Conservation (phyloP, 805 yeast species). For the Myxozyma mucilagina region DNA sequence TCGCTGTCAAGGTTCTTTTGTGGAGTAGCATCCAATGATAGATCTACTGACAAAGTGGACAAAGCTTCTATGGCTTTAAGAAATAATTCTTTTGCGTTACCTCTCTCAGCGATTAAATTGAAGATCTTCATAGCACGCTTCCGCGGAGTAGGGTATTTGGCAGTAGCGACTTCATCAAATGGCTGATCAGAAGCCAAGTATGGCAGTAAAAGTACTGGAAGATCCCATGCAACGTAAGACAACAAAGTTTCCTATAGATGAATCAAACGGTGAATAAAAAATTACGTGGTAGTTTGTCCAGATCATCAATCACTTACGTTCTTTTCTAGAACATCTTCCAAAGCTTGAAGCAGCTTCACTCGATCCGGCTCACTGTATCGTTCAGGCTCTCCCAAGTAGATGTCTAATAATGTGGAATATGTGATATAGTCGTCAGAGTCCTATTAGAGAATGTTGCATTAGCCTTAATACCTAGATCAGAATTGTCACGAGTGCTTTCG, state of each 20-base stretch:
- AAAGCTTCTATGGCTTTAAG: conserved; percentile 70
- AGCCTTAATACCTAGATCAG: not conserved
- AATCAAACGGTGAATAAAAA: not conserved
- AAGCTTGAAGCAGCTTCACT: conserved; percentile 47
- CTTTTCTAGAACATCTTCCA: conserved; percentile 48
- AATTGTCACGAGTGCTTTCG: not conserved
- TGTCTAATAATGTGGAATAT: conserved; percentile 70
- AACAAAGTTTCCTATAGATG: conserved; percentile 50
- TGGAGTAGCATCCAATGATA: conserved; percentile 33
- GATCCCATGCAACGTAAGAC: conserved; percentile 84
- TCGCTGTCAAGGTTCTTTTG: conserved; percentile 27
- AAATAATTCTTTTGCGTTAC: conserved; percentile 80
- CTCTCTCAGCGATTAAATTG: conserved; percentile 62
- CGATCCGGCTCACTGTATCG: conserved; percentile 54
- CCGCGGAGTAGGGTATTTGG: conserved; percentile 37
- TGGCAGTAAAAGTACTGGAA: conserved; percentile 66
- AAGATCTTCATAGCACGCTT: conserved; percentile 51
- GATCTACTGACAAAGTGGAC: conserved; percentile 40
- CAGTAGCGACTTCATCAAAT: conserved; percentile 20
- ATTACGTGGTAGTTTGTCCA: not conserved
- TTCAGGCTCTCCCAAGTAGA: conserved; percentile 53
- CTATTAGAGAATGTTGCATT: conserved; percentile 11
- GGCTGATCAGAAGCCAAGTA: conserved; percentile 46
- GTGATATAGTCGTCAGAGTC: conserved; percentile 63
- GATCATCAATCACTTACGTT: conserved; percentile 21